Evolutionary conservation across 176 grass and related monocot genomes (phyloP).

Genomic region (Leersia perrieri): DNA sequence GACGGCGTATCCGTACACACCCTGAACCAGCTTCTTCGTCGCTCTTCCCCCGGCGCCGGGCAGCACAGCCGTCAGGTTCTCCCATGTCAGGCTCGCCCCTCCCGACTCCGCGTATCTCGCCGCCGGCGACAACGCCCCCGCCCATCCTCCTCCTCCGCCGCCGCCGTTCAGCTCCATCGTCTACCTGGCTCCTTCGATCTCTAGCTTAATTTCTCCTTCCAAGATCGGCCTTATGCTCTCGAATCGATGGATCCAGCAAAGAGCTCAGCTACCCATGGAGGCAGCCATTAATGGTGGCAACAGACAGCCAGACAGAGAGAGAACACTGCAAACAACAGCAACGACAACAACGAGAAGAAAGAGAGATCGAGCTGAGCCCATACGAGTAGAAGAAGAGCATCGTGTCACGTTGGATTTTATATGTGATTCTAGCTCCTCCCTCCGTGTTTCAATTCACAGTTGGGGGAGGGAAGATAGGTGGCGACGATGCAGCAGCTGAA

Average conservation of each 20-base stretch:
- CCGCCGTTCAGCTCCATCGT: constrained; percentile 27
- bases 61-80: constrained; percentile 89
- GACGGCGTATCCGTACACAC: constrained; percentile 75
- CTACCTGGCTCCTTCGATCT: too few relatives aligned
- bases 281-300: constrained; percentile 39
- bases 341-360: neutral
- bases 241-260: neutral
- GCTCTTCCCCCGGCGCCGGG: constrained; percentile 57
- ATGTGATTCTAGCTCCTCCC: neutral
- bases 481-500: neutral
- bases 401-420: constrained; percentile 15
- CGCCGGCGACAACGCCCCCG: constrained; percentile 45
- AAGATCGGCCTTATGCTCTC: neutral
- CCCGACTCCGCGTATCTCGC: constrained; percentile 34
- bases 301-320: neutral
- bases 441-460: constrained; percentile 33
- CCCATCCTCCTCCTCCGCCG: constrained; percentile 5
- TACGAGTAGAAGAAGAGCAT: too few relatives aligned
- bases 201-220: neutral
- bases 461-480: constrained; percentile 40
- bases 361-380: neutral
- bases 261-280: constrained; percentile 23
- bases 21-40: constrained; percentile 73
- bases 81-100: constrained; percentile 85
- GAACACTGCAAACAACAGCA: too few relatives aligned